A percentile compares a stretch with the other conserved stretches of the same genome.
Evolutionary conservation across 495 filamentous ascomycete species (phyloP).

Genomic region (Aspergillus cristatus): DNA sequence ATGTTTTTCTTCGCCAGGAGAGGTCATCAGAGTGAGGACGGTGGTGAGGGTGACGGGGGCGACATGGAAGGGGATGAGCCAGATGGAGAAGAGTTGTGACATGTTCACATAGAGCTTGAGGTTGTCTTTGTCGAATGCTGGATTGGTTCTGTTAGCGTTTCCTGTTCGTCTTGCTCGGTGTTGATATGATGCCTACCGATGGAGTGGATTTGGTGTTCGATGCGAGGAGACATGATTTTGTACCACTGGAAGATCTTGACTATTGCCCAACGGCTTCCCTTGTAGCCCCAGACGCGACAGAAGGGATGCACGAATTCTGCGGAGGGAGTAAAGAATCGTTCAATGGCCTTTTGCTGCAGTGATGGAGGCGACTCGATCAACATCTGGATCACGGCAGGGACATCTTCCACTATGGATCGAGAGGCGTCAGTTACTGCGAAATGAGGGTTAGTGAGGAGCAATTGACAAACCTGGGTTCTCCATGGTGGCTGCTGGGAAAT

Average conservation of each 20-base stretch:
- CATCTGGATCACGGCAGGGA: constrained; percentile 51
- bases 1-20: constrained; percentile 7
- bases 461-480: constrained; percentile 29
- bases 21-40: constrained; percentile 50
- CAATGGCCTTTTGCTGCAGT: constrained; percentile 51
- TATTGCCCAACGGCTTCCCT: constrained; percentile 51
- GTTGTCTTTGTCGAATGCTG: constrained; percentile 58
- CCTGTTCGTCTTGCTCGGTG: background rate
- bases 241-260: constrained; percentile 76
- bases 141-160: background rate
- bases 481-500: constrained; percentile 21
- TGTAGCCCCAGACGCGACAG: constrained; percentile 56
- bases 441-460: constrained; percentile 3
- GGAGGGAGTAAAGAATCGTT: constrained; percentile 59
- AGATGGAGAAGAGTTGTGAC: constrained; percentile 65
- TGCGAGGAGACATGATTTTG: constrained; percentile 70
- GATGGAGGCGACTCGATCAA: constrained; percentile 57
- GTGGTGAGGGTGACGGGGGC: constrained; percentile 62
- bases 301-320: constrained; percentile 74
- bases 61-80: constrained; percentile 64
- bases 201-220: constrained; percentile 58
- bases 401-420: constrained; percentile 38
- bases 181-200: constrained; percentile 39
- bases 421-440: too few relatives aligned
- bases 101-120: constrained; percentile 61